Evolutionary conservation across 495 filamentous ascomycete genomes (phyloP).

Genomic region (Haplographium delicatum): DNA sequence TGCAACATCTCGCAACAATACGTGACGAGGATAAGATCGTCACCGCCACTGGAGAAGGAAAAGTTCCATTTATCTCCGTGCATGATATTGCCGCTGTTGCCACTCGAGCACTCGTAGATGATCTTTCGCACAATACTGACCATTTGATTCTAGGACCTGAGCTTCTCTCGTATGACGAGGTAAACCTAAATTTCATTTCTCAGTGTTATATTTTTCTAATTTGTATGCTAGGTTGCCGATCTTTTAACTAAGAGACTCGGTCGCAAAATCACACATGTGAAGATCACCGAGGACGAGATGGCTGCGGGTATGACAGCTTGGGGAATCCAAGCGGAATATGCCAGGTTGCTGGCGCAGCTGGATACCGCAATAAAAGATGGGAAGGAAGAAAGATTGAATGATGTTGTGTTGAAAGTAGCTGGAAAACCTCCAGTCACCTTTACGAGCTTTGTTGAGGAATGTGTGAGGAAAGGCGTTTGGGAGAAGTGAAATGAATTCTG

Average conservation of each 20-base stretch:
- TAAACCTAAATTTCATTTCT: no score
- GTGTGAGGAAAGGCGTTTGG: conserved; percentile 15
- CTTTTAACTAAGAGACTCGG: conserved; percentile 35
- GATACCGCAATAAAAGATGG: conserved; percentile 19
- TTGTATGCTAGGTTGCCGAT: conserved; percentile 32
- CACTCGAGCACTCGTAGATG: conserved; percentile 35
- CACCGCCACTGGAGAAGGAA: conserved; percentile 38
- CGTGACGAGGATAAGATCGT: conserved; percentile 38
- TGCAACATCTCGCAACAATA: conserved; percentile 30
- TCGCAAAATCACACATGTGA: conserved; percentile 38
- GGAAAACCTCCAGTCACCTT: conserved; percentile 10
- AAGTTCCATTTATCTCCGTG: conserved; percentile 41
- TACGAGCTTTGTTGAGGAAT: conserved; percentile 10
- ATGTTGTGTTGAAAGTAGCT: conserved; percentile 18
- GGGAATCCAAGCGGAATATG: conserved; percentile 21
- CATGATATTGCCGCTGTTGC: conserved; percentile 45
- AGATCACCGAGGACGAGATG: conserved; percentile 31
- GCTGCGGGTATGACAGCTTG: conserved; percentile 13
- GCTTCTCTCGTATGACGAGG: conserved; percentile 40
- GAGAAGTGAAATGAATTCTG: background rate
- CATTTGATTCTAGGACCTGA: conserved; percentile 41
- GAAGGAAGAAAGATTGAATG: conserved; percentile 15
- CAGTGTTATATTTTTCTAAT: no score
- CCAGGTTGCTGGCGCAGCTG: conserved; percentile 12
- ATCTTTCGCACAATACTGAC: conserved; percentile 38